Evolutionary conservation across 2,329 filamentous ascomycete species (phyloP).

Genomic region (Stagonosporopsis chrysanthemi): DNA sequence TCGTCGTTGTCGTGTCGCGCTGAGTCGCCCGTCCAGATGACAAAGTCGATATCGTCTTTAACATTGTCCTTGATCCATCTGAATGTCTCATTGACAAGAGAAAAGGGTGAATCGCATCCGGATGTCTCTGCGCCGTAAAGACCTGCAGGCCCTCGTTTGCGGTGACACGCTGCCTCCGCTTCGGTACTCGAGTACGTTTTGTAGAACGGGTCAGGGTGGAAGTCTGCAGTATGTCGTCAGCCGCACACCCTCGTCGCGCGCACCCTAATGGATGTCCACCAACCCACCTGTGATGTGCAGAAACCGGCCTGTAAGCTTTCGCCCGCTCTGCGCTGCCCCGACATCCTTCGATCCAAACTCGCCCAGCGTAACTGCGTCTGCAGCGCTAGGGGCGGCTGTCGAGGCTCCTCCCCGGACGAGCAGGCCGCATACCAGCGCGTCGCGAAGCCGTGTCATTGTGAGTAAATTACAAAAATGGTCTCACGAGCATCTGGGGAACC

Average conservation of each 20-base stretch:
- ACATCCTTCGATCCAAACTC: constrained; percentile 17
- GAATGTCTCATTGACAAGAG: constrained; percentile 87
- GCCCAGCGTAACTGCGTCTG: constrained; percentile 19
- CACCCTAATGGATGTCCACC: constrained; percentile 6
- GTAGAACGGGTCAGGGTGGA: constrained; percentile 92
- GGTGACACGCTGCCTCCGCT: constrained; percentile 77
- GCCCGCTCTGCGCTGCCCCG: constrained; percentile 24
- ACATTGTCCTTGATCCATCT: constrained; percentile 84
- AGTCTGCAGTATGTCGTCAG: constrained; percentile 64
- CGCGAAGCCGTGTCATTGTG: constrained; percentile 35
- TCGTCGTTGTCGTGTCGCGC: constrained; percentile 91
- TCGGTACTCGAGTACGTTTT: constrained; percentile 76
- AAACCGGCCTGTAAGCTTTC: constrained; percentile 69
- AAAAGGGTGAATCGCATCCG: constrained; percentile 84
- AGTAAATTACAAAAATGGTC: background rate
- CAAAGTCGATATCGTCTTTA: constrained; percentile 82
- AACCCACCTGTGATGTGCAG: constrained; percentile 82
- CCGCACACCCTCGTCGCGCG: background rate
- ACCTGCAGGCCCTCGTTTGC: constrained; percentile 77
- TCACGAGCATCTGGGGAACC: constrained; percentile 19
- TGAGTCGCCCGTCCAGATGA: constrained; percentile 92
- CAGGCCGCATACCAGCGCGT: constrained; percentile 39
- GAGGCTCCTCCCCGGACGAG: constrained; percentile 33
- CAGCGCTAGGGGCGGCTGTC: constrained; percentile 37
- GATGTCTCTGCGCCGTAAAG: constrained; percentile 84